Base-by-base conservation (phyloP, 192 early-diverging fungal genomes). In the Coemansia javaensis region DNA sequence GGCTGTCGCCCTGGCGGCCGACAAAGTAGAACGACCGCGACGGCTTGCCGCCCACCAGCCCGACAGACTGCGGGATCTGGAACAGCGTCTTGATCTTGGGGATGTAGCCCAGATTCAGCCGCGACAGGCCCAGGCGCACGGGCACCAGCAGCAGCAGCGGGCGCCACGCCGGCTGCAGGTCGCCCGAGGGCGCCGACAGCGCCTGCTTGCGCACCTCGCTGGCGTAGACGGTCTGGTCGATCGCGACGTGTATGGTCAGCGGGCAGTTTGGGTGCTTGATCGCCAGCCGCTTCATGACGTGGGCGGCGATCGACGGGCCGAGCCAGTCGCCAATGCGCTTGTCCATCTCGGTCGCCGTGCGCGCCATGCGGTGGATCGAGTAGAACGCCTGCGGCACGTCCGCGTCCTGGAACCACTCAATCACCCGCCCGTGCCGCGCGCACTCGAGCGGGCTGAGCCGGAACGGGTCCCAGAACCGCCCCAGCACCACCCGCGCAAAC, bases 281-380 rank as follows among this genome's bases (percentile, higher is more conserved):
- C n/a, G 67, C 49, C 32, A 71, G 54, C 3, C 66, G 75, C 53
- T 67, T 71, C 54, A 71, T 66, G 20, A 77, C 75, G 22, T 77
- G 75, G 8, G 75, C 75, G 0, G 55, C 75, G 35, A 77, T 70
- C 38, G 75, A 77, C 6, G 75, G 75, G 7, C 75, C 65, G 24
- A 77, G 59, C 75, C 75, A 77, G 56, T 70, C 66, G 35, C 75
- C 75, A 32, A 77, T 68, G 48, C 66, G 75, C 47, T 71, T 70
- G 40, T 77, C 60, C 58, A 77, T 71, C 15, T 66, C 54, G 1
- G 65, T 70, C 4, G 66, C 75, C 30, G 63, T 66, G 41, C 67
- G 67, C 18, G 67, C 63, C 75, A 77, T 77, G 21, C 59, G 55
- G 27, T 77, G 75, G 45, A 77, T 71, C 48, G 75, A 66, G 42